Evolutionary conservation across 176 grass and related monocot species (phyloP).

Genomic region (Elaeis guineensis): DNA sequence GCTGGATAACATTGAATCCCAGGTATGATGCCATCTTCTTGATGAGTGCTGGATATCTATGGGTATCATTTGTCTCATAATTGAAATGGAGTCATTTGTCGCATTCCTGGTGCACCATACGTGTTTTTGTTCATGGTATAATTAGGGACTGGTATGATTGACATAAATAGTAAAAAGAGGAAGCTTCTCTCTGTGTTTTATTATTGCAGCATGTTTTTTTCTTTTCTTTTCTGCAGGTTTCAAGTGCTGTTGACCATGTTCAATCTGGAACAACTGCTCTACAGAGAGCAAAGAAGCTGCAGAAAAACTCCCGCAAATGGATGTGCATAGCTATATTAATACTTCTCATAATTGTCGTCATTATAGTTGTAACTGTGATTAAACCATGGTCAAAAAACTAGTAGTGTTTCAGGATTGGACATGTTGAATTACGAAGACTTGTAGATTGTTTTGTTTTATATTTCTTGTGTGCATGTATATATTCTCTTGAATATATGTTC

Average conservation of each 20-base stretch:
- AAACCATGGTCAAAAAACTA: conserved; percentile 38
- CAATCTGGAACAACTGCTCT: conserved; percentile 36
- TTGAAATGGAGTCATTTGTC: too few species aligned
- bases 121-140: background rate
- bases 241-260: conserved; percentile 42
- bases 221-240: conserved; percentile 36
- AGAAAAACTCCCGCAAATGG: conserved; percentile 76
- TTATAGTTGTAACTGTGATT: conserved; percentile 31
- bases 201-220: background rate
- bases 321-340: conserved; percentile 54
- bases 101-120: background rate
- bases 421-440: too few species aligned
- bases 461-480: too few species aligned
- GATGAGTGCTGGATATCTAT: too few species aligned
- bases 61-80: too few species aligned
- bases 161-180: too few species aligned
- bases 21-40: conserved; percentile 26
- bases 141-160: background rate
- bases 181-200: background rate
- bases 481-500: too few species aligned
- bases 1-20: conserved; percentile 58
- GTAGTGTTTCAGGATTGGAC: too few species aligned
- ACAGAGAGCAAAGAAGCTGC: conserved; percentile 41
- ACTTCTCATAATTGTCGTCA: conserved; percentile 39
- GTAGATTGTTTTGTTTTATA: too few species aligned